Conservation (phyloP, 2,329 filamentous ascomycete genomes). For the Pseudocercospora fijiensis region DNA sequence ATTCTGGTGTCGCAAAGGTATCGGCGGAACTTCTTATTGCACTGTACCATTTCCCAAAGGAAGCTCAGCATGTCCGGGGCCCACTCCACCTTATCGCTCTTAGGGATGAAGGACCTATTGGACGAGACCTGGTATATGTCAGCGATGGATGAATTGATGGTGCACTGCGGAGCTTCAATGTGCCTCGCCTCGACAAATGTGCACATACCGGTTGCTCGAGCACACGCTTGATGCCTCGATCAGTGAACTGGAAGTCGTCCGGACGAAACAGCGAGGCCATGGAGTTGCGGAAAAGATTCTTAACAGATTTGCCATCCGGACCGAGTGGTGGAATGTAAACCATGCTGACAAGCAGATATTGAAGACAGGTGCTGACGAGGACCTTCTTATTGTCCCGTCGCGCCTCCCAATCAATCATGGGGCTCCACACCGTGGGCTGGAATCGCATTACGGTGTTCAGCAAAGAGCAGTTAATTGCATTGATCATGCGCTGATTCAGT, state of each 20-base stretch:
- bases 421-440: conserved; percentile 88
- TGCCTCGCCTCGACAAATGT: not conserved
- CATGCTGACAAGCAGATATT: conserved; percentile 71
- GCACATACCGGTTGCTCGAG: conserved; percentile 72
- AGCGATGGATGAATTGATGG: too few relatives aligned
- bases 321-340: conserved; percentile 32
- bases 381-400: conserved; percentile 80
- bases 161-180: too few relatives aligned
- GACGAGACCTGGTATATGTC: conserved; percentile 63
- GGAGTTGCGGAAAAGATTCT: conserved; percentile 93
- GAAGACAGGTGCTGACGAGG: conserved; percentile 86
- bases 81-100: conserved; percentile 76
- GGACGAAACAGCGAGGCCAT: conserved; percentile 85
- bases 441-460: conserved; percentile 95
- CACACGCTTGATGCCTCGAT: conserved; percentile 46
- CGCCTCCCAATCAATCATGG: conserved; percentile 82
- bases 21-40: conserved; percentile 93
- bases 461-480: conserved; percentile 87
- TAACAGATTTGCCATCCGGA: conserved; percentile 41
- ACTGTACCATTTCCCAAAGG: conserved; percentile 96
- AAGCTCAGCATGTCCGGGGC: conserved; percentile 95
- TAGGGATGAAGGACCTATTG: conserved; percentile 79
- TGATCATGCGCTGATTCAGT: conserved; percentile 84
- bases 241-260: conserved; percentile 93
- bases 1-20: conserved; percentile 96